Evolutionary conservation across 495 filamentous ascomycete species (phyloP).

Genomic region (Hypoxylon crocopeplum): DNA sequence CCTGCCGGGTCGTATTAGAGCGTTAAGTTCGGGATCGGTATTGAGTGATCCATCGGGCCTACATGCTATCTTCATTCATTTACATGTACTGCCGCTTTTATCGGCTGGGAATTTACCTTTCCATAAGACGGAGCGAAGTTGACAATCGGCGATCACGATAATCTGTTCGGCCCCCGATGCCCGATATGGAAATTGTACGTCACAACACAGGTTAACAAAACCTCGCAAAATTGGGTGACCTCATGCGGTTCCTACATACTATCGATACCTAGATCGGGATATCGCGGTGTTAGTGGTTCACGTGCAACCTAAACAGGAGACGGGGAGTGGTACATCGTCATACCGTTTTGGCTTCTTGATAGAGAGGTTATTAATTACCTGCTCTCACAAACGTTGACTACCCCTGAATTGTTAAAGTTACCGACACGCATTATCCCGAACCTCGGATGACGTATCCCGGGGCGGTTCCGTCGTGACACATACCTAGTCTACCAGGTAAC

Average conservation of each 20-base stretch:
- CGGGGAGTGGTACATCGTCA: background rate
- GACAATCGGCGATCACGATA: constrained; percentile 9
- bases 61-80: background rate
- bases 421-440: too few species aligned
- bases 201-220: constrained; percentile 16
- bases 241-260: constrained; percentile 5
- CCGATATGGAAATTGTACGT: constrained; percentile 22
- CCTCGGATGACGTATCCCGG: too few species aligned
- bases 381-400: background rate
- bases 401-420: too few species aligned
- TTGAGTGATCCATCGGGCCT: constrained; percentile 6
- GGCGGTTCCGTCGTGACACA: too few species aligned
- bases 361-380: background rate
- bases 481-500: too few species aligned
- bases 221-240: constrained; percentile 3
- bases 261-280: background rate
- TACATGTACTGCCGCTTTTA: constrained; percentile 2
- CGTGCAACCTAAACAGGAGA: background rate
- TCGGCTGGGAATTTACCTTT: background rate
- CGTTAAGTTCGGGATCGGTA: constrained; percentile 3
- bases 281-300: background rate
- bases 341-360: background rate
- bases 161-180: constrained; percentile 1
- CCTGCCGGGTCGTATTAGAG: constrained; percentile 9
- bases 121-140: background rate